phyloP scores from a whole-genome alignment of 768 basidiomycete genomes.

The Coprinopsis sp. region DNA sequence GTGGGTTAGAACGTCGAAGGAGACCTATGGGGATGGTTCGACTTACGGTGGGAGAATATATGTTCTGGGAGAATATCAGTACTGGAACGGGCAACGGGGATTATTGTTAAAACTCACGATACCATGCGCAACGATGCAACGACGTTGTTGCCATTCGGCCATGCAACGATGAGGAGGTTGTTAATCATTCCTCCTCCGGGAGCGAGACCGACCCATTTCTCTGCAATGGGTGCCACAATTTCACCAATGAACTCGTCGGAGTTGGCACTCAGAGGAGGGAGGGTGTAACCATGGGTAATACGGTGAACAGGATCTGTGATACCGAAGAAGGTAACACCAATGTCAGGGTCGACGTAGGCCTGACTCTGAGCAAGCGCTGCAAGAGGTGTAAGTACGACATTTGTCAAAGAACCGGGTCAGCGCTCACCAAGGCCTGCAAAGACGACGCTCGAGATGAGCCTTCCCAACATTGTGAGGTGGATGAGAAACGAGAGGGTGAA shows the following conservation, averaged over 20 bases:
- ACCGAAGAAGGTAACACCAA: slow-evolving; percentile 51
- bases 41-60: slow-evolving; percentile 49
- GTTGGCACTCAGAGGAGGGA: slow-evolving; percentile 43
- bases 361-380: slow-evolving; percentile 5
- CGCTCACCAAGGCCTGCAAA: slow-evolving; percentile 36
- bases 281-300: slow-evolving; percentile 46
- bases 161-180: slow-evolving; percentile 55
- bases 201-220: slow-evolving; percentile 53
- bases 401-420: neutral
- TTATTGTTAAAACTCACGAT: too few relatives aligned
- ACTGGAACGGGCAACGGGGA: neutral
- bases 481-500: slow-evolving; percentile 11
- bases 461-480: slow-evolving; percentile 28
- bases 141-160: slow-evolving; percentile 51
- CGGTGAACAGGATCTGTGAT: slow-evolving; percentile 36
- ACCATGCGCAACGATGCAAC: slow-evolving; percentile 50
- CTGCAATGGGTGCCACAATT: slow-evolving; percentile 50
- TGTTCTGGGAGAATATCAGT: slow-evolving; percentile 26
- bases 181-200: slow-evolving; percentile 52
- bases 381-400: neutral
- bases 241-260: slow-evolving; percentile 57
- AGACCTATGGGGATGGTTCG: neutral
- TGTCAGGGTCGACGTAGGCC: slow-evolving; percentile 45
- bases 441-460: slow-evolving; percentile 31
- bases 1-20: neutral